phyloP scores from a whole-genome alignment of 108 stramenopile species.

The Fragilaria crotonensis region DNA sequence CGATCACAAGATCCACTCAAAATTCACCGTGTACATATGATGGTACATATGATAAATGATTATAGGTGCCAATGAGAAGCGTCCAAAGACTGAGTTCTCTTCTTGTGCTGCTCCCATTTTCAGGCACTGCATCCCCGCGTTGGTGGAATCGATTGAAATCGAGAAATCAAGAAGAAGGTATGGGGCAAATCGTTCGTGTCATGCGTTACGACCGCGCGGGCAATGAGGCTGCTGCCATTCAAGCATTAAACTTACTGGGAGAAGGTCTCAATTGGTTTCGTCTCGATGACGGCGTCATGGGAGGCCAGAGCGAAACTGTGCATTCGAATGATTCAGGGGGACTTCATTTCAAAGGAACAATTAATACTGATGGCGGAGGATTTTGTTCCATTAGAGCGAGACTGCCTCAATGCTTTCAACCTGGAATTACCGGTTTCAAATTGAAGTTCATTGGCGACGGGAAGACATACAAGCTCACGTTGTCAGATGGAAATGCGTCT shows the following conservation, averaged over 20 bases:
- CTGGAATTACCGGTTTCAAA: conserved; percentile 25
- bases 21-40: too few relatives aligned
- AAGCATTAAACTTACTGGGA: conserved; percentile 30
- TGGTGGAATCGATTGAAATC: too few relatives aligned
- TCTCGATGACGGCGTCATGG: conserved; percentile 76
- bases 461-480: conserved; percentile 61
- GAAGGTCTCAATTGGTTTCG: conserved; percentile 40
- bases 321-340: conserved; percentile 18
- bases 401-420: conserved; percentile 12
- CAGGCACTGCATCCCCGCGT: too few relatives aligned
- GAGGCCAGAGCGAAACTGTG: conserved; percentile 44
- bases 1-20: too few relatives aligned
- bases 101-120: too few relatives aligned
- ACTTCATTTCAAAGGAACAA: conserved; percentile 56
- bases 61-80: too few relatives aligned
- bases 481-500: conserved; percentile 45
- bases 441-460: conserved; percentile 47
- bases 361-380: conserved; percentile 67
- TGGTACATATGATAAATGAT: too few relatives aligned
- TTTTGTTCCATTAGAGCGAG: conserved; percentile 57
- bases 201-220: conserved; percentile 50
- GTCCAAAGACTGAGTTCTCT: too few relatives aligned
- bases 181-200: conserved; percentile 48
- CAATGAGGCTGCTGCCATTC: conserved; percentile 40
- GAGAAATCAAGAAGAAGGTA: conserved; percentile 1